These are phyloP conservation scores for Aphanocladium album DNA, from an alignment of 2,329 filamentous ascomycete species.

Conservation along the genomic window DNA sequence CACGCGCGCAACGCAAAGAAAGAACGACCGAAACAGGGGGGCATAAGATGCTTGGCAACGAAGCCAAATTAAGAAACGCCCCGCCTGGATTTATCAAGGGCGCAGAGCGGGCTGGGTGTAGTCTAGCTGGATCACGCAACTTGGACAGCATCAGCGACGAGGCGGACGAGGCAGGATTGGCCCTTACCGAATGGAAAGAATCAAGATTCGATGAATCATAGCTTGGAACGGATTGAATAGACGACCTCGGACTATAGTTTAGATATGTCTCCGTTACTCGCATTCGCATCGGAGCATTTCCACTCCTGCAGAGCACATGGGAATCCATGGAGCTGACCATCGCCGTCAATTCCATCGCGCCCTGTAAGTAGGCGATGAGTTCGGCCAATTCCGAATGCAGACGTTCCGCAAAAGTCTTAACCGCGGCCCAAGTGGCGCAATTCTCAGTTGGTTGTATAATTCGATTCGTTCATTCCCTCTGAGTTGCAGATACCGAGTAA, in stretches of 20 bases:
- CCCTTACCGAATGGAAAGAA: not conserved
- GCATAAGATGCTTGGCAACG: not conserved
- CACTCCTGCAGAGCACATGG: not conserved
- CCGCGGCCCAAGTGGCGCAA: too few species aligned
- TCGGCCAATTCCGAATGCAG: not conserved
- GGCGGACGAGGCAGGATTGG: not conserved
- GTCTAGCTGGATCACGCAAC: not conserved
- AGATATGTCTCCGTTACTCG: not conserved
- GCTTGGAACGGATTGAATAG: too few species aligned
- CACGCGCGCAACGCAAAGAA: not conserved
- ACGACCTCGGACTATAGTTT: not conserved
- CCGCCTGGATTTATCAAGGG: not conserved
- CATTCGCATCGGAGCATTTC: not conserved
- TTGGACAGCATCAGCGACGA: not conserved
- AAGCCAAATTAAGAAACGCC: not conserved
- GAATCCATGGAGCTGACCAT: not conserved
- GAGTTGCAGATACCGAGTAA: too few species aligned
- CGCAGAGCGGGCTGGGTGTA: not conserved
- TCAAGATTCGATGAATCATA: too few species aligned
- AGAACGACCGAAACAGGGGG: not conserved
- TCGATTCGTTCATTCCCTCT: too few species aligned
- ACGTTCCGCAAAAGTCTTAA: not conserved
- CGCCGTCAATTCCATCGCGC: not conserved
- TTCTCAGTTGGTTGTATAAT: too few species aligned
- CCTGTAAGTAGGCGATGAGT: not conserved